Conservation (phyloP, 495 filamentous ascomycete genomes). For the Letharia lupina region DNA sequence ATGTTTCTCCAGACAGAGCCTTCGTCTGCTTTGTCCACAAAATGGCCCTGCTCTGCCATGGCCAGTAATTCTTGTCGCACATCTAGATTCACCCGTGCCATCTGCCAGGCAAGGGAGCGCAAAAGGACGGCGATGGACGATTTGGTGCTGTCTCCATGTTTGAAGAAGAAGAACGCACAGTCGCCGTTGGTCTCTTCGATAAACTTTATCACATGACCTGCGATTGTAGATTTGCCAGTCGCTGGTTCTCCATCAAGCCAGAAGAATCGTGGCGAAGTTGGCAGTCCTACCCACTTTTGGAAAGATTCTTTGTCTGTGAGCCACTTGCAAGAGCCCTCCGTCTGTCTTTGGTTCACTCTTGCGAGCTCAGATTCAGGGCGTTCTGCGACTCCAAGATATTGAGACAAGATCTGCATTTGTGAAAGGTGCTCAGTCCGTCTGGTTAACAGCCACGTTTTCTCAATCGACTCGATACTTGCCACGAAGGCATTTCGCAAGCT, state of each 20-base stretch:
- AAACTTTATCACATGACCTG: not conserved
- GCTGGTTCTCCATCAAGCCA: slow-evolving; percentile 33
- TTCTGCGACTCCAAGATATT: slow-evolving; percentile 25
- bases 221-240: slow-evolving; percentile 33
- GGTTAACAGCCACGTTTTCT: not conserved
- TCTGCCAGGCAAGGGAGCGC: not conserved
- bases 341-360: slow-evolving; percentile 27
- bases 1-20: not conserved
- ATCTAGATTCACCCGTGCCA: not conserved
- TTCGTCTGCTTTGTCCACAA: not conserved
- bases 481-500: slow-evolving; percentile 31
- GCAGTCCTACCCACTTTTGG: slow-evolving; percentile 24
- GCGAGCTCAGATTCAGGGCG: slow-evolving; percentile 30
- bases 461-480: slow-evolving; percentile 11
- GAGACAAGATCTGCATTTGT: slow-evolving; percentile 22
- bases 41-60: not conserved
- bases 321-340: slow-evolving; percentile 30
- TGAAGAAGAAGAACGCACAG: not conserved
- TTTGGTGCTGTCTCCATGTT: not conserved
- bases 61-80: not conserved
- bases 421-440: not conserved
- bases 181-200: not conserved
- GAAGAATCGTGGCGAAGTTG: slow-evolving; percentile 21
- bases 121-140: not conserved
- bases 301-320: slow-evolving; percentile 24